phyloP scores from a whole-genome alignment of 352 stramenopile species.

The Globisporangium splendens region DNA sequence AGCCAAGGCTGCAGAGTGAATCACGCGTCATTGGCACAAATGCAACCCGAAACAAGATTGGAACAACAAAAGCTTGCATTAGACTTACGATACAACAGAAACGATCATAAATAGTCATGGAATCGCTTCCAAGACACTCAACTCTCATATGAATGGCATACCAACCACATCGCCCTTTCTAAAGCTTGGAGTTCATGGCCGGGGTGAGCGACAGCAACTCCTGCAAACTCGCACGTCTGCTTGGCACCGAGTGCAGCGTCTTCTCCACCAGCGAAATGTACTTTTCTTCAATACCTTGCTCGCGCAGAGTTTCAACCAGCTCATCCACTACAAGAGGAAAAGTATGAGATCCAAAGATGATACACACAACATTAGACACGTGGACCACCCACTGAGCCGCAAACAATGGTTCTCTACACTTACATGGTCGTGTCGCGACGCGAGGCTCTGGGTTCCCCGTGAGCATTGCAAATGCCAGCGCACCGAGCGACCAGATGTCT shows the following conservation, averaged over 20 bases:
- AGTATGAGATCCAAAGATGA: not conserved
- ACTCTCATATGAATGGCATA: too few species aligned
- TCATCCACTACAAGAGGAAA: constrained; percentile 41
- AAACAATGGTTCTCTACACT: constrained; percentile 3
- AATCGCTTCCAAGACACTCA: too few species aligned
- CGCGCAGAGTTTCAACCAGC: constrained; percentile 42
- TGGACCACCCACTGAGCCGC: too few species aligned
- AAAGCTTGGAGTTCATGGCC: constrained; percentile 41
- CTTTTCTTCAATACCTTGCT: constrained; percentile 22
- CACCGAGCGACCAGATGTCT: constrained; percentile 82
- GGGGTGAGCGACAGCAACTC: constrained; percentile 40
- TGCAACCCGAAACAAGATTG: too few species aligned
- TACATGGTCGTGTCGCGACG: constrained; percentile 62
- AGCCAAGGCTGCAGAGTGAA: too few species aligned
- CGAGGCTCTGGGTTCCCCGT: constrained; percentile 59
- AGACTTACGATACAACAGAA: too few species aligned
- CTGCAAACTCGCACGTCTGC: constrained; percentile 32
- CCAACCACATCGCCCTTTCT: not conserved
- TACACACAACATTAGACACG: not conserved
- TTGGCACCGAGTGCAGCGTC: constrained; percentile 42
- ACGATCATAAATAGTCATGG: too few species aligned
- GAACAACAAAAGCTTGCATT: too few species aligned
- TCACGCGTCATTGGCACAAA: too few species aligned
- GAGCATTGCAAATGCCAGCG: constrained; percentile 65
- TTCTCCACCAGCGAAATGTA: constrained; percentile 36